Evolutionary conservation across 2,329 filamentous ascomycete genomes (phyloP).

Genomic region (Ramichloridium luteum): DNA sequence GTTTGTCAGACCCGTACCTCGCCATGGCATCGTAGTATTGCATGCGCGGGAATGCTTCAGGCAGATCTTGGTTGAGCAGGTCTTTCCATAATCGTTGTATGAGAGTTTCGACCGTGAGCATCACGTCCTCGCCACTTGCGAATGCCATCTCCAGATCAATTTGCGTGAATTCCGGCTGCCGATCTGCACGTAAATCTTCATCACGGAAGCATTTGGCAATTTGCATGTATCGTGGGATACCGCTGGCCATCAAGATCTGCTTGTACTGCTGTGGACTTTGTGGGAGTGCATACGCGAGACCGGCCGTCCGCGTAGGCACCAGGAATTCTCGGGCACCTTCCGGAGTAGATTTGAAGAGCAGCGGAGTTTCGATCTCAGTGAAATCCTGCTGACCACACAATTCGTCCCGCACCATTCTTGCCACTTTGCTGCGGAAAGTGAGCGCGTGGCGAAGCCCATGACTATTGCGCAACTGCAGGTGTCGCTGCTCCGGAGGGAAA

Average conservation of each 20-base stretch:
- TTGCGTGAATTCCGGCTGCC: constrained; percentile 95
- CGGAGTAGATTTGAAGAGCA: constrained; percentile 94
- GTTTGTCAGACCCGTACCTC: constrained; percentile 79
- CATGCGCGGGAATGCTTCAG: constrained; percentile 44
- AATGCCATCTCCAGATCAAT: constrained; percentile 93
- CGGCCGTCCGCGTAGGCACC: constrained; percentile 68
- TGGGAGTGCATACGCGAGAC: constrained; percentile 76
- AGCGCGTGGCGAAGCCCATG: constrained; percentile 54
- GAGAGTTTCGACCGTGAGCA: constrained; percentile 44
- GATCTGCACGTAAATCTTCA: constrained; percentile 80
- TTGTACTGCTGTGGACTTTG: constrained; percentile 99
- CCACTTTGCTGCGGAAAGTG: constrained; percentile 52
- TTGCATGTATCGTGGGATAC: constrained; percentile 73
- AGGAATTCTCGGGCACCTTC: constrained; percentile 92
- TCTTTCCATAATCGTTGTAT: constrained; percentile 44
- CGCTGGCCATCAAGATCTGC: constrained; percentile 90
- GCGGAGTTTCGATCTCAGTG: constrained; percentile 75
- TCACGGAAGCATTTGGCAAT: constrained; percentile 92
- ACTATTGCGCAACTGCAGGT: constrained; percentile 75
- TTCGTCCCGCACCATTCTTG: constrained; percentile 40
- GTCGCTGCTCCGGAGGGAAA: constrained; percentile 62
- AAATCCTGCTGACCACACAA: constrained; percentile 47
- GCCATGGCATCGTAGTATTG: constrained; percentile 69
- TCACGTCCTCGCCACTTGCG: constrained; percentile 58
- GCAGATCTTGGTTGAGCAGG: constrained; percentile 33